phyloP scores from a whole-genome alignment of 495 filamentous ascomycete genomes.

The Aspergillus baeticus region DNA sequence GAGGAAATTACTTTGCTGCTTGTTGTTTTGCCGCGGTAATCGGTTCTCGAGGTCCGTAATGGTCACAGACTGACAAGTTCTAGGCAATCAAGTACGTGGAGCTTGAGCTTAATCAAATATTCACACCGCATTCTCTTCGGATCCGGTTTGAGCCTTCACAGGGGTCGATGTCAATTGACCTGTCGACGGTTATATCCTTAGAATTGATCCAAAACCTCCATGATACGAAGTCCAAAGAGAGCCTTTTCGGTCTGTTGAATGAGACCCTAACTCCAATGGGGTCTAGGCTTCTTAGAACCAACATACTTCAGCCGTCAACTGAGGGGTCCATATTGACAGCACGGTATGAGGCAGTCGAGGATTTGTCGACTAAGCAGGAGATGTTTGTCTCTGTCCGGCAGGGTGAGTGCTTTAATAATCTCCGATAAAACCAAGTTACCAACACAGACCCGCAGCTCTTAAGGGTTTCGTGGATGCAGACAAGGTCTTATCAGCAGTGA shows the following conservation, averaged over 20 bases:
- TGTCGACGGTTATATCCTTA: constrained; percentile 77
- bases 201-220: constrained; percentile 90
- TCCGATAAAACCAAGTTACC: too few species aligned
- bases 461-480: constrained; percentile 64
- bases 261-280: constrained; percentile 88
- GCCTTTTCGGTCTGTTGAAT: constrained; percentile 81
- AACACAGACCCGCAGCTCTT: constrained; percentile 62
- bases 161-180: constrained; percentile 92
- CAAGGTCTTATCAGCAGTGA: constrained; percentile 36
- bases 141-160: constrained; percentile 87
- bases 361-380: constrained; percentile 79
- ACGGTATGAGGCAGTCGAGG: constrained; percentile 81
- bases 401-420: constrained; percentile 32
- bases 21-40: constrained; percentile 89
- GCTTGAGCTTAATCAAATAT: constrained; percentile 58
- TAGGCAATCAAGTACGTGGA: constrained; percentile 84
- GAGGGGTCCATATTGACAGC: constrained; percentile 57
- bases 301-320: constrained; percentile 87
- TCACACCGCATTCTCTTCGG: constrained; percentile 74
- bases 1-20: constrained; percentile 84
- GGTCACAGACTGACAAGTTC: neutral
- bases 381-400: constrained; percentile 79
- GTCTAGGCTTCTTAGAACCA: constrained; percentile 72
- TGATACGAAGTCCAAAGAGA: constrained; percentile 69
- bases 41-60: too few species aligned